Evolutionary conservation across 306 rosid species (phyloP).

Genomic region (Dryas drummondii): DNA sequence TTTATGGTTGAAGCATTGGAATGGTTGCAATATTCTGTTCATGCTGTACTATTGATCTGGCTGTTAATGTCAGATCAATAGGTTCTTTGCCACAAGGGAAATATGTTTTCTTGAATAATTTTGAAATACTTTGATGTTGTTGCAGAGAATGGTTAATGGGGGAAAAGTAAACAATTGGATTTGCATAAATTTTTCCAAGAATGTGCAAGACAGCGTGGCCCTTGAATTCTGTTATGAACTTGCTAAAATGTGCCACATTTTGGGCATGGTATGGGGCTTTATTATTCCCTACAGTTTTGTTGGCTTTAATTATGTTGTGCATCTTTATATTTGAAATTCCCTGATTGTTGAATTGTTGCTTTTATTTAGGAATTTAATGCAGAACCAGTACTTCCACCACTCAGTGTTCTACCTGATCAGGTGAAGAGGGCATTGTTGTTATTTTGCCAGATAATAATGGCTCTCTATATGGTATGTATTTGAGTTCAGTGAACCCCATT

Average conservation of each 20-base stretch:
- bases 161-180: conserved; percentile 84
- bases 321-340: not conserved
- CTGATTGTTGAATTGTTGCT: not conserved
- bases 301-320: not conserved
- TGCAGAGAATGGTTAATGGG: conserved; percentile 98
- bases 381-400: conserved; percentile 71
- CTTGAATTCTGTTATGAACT: conserved; percentile 75
- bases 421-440: conserved; percentile 86
- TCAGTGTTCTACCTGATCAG: conserved; percentile 73
- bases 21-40: too few relatives aligned
- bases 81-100: too few relatives aligned
- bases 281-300: not conserved
- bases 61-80: too few relatives aligned
- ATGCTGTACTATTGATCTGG: too few relatives aligned
- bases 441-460: conserved; percentile 95
- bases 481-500: not conserved
- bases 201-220: conserved; percentile 75
- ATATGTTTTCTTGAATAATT: too few relatives aligned
- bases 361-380: conserved; percentile 58
- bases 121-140: not conserved
- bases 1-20: too few relatives aligned
- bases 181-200: conserved; percentile 77
- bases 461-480: conserved; percentile 74
- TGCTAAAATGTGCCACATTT: conserved; percentile 72
- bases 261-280: conserved; percentile 76